These are phyloP conservation scores for Venturia effusa DNA, from an alignment of 2,329 filamentous ascomycete genomes.

Conservation along the genomic window DNA sequence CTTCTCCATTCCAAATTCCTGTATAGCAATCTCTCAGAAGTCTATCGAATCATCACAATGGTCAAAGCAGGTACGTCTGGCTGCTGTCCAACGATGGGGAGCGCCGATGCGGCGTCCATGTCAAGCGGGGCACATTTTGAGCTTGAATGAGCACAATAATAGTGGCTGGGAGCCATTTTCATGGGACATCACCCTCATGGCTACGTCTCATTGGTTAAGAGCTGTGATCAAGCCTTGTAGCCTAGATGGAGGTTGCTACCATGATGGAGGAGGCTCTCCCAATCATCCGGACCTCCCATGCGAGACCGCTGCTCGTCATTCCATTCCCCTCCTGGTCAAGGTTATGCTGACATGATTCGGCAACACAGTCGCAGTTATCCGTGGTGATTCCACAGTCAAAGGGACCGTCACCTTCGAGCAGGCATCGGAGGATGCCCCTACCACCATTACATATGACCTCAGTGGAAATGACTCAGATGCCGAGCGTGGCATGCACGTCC, in stretches of 20 bases:
- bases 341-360: neutral
- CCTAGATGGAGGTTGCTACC: neutral
- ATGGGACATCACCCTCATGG: neutral
- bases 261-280: slow-evolving; percentile 1
- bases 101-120: neutral
- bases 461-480: slow-evolving; percentile 87
- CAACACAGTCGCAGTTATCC: slow-evolving; percentile 75
- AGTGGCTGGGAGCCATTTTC: neutral
- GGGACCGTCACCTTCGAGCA: slow-evolving; percentile 96
- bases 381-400: slow-evolving; percentile 91
- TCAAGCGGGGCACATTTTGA: slow-evolving; percentile 3
- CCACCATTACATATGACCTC: slow-evolving; percentile 87
- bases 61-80: slow-evolving; percentile 36
- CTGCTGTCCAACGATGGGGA: neutral
- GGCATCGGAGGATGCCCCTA: slow-evolving; percentile 66
- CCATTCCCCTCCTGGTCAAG: neutral
- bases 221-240: slow-evolving; percentile 2
- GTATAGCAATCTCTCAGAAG: neutral
- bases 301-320: neutral
- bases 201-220: neutral
- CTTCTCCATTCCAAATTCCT: neutral
- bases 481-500: slow-evolving; percentile 95
- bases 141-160: slow-evolving; percentile 7
- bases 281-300: neutral
- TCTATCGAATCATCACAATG: slow-evolving; percentile 58